Base-by-base conservation (phyloP, 2,329 filamentous ascomycete species). In the Diaporthe aspalathi region DNA sequence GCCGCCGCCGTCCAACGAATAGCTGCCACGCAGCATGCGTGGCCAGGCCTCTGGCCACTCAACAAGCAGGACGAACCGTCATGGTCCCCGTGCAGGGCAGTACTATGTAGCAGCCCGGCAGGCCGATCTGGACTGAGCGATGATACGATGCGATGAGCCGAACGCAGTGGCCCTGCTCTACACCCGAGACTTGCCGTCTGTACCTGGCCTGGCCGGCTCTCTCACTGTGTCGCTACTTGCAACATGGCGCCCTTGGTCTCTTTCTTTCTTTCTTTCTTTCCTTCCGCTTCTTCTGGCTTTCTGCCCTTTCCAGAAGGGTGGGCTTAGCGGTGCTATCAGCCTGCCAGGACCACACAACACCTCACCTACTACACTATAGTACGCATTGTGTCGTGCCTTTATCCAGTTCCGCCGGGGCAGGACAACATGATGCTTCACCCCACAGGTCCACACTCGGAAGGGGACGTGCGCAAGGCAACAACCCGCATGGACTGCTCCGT, bases 11-110 rank as follows among this genome's bases (percentile, higher is more conserved):
- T 68, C 71, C 71, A 72, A 72, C 68, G 68, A 67, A 56, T 62
- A 63, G 62, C n/a, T 38, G 68, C 71, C 71, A 66, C 71, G 68
- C 69, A 62, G 71, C 70, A 72, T 38, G 54, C 60, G 67, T 29
- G 53, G 24, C 49, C 66, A 24, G 35, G 57, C 49, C 47, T 68
- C 49, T 60, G 45, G 63, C 52, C 38, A 62, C 56, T 67, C 49
- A 47, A 24, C 43, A 60, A 54, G 24, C 70, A 32, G 56, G 53
- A 68, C 66, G 65, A 47, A 50, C 60, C 52, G 63, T 62, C 53
- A 40, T 62, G 54, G 32, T 43, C 35, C 47, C 63, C 47, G 47
- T 62, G 43, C 57, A 62, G 57, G 49, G 22, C 49, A 27, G n/a
- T n/a, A n/a, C n/a, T n/a, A n/a, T n/a, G n/a, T n/a, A n/a, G 49